These are phyloP conservation scores for Vinca minor DNA, from an alignment of 257 asterid species.

Conservation along the genomic window DNA sequence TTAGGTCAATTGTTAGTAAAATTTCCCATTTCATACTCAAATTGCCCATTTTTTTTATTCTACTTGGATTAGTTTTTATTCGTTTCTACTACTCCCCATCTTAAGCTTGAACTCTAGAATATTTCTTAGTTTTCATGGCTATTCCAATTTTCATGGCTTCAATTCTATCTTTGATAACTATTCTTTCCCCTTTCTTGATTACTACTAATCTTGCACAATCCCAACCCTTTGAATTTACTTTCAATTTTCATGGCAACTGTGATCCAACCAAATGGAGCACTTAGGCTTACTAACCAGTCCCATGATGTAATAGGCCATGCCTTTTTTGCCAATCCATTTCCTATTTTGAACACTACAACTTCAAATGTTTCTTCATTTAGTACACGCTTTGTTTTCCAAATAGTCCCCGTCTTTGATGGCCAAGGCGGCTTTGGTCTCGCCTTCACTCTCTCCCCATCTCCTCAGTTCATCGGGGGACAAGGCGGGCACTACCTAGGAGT, in stretches of 20 bases:
- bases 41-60: too few relatives aligned
- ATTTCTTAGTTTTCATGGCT: slow-evolving; percentile 1
- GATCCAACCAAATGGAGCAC: slow-evolving; percentile 34
- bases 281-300: slow-evolving; percentile 43
- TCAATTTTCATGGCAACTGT: slow-evolving; percentile 35
- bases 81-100: too few relatives aligned
- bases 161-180: slow-evolving; percentile 7
- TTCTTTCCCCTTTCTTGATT: slow-evolving; percentile 5
- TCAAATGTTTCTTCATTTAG: slow-evolving; percentile 33
- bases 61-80: too few relatives aligned
- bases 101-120: too few relatives aligned
- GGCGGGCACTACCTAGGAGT: slow-evolving; percentile 48
- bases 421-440: slow-evolving; percentile 57
- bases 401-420: slow-evolving; percentile 23
- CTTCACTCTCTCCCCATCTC: slow-evolving; percentile 43
- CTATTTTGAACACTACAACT: too few relatives aligned
- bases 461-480: slow-evolving; percentile 24
- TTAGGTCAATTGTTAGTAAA: too few relatives aligned
- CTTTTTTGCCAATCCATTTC: slow-evolving; percentile 31
- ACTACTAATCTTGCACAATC: slow-evolving; percentile 10
- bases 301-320: slow-evolving; percentile 41
- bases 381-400: slow-evolving; percentile 50
- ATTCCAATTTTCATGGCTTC: slow-evolving; percentile 19
- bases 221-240: slow-evolving; percentile 30
- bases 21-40: too few relatives aligned